These are phyloP conservation scores for Haplosporangium gracile DNA, from an alignment of 192 early-diverging fungal species.

Conservation along the genomic window DNA sequence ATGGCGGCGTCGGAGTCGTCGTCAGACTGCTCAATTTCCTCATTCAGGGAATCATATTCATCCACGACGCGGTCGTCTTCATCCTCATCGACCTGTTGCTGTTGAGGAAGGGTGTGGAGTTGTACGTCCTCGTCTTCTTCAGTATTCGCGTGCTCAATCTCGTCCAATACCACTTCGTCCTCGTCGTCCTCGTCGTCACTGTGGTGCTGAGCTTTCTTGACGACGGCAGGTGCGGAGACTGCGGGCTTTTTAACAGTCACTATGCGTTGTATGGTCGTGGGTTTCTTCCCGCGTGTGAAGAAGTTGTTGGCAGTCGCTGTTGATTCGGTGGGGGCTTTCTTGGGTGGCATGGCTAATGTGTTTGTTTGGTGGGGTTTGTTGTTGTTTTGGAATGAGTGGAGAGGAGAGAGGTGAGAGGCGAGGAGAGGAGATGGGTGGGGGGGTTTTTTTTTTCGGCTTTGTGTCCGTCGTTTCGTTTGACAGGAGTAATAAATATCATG, in stretches of 20 bases:
- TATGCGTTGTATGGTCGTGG: slow-evolving; percentile 18
- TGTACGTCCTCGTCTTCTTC: slow-evolving; percentile 14
- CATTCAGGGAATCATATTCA: slow-evolving; percentile 5
- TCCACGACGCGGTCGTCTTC: slow-evolving; percentile 11
- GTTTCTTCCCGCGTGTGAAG: slow-evolving; percentile 46
- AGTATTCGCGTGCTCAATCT: slow-evolving; percentile 32
- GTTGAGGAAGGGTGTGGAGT: neutral
- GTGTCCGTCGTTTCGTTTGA: no score
- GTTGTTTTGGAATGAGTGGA: slow-evolving; percentile 7
- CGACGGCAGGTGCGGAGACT: neutral
- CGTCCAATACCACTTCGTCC: slow-evolving; percentile 13
- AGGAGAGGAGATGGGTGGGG: no score
- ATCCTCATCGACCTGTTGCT: slow-evolving; percentile 1
- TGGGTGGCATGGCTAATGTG: slow-evolving; percentile 21
- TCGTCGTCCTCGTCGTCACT: slow-evolving; percentile 1
- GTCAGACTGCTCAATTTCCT: slow-evolving; percentile 36
- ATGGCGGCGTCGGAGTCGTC: neutral
- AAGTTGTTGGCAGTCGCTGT: slow-evolving; percentile 8
- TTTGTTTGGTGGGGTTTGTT: neutral
- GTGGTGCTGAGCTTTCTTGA: slow-evolving; percentile 7
- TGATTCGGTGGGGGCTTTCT: slow-evolving; percentile 14
- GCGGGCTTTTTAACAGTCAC: slow-evolving; percentile 26
- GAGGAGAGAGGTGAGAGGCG: neutral
- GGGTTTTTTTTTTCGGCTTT: no score
- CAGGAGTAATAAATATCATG: no score